Evolutionary conservation across 1,284 basidiomycete genomes (phyloP).

Genomic region (Puccinia novopanici): DNA sequence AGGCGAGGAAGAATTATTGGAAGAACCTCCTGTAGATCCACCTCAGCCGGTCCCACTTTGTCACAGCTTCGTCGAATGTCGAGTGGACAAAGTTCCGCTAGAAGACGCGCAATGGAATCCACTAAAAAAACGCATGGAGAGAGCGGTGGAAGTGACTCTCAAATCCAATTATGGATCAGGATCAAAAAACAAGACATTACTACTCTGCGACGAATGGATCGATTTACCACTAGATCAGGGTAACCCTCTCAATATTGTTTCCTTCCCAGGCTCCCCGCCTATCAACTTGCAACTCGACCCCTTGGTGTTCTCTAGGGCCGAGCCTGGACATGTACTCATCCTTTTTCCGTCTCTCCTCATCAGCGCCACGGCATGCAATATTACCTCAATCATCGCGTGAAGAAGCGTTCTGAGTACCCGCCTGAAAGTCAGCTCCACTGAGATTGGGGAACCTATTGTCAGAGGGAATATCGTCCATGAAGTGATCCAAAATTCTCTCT

Average conservation of each 20-base stretch:
- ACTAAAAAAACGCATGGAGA: constrained; percentile 34
- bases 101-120: constrained; percentile 33
- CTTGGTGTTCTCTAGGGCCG: constrained; percentile 47
- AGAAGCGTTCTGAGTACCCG: constrained; percentile 75
- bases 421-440: constrained; percentile 55
- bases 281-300: constrained; percentile 34
- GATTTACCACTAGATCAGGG: constrained; percentile 25
- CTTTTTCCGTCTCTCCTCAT: constrained; percentile 85
- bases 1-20: constrained; percentile 21
- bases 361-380: constrained; percentile 81
- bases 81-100: not conserved
- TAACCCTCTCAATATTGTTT: constrained; percentile 38
- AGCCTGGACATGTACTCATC: constrained; percentile 64
- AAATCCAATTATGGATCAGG: not conserved
- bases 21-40: not conserved
- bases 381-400: constrained; percentile 75
- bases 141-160: constrained; percentile 26
- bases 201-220: constrained; percentile 47
- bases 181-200: not conserved
- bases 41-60: constrained; percentile 17
- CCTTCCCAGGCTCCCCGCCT: constrained; percentile 31
- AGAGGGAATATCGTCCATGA: constrained; percentile 90
- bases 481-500: constrained; percentile 77
- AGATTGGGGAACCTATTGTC: constrained; percentile 62
- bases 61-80: constrained; percentile 24